These are phyloP conservation scores for Dioscorea zingiberensis DNA, from an alignment of 106 monocot species.

Conservation along the genomic window DNA sequence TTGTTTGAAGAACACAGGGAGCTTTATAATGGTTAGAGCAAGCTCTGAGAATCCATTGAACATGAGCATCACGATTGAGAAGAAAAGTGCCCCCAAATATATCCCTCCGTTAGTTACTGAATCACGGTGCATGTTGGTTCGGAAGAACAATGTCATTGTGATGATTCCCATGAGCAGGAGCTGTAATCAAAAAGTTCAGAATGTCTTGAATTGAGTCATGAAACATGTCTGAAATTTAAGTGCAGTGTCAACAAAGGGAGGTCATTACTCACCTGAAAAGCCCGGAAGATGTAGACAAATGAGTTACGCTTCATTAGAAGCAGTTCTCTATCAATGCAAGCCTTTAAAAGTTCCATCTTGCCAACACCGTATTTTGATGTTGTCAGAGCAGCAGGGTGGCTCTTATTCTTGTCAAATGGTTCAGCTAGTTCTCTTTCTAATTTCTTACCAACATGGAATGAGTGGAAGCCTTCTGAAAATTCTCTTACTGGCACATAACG, in stretches of 20 bases:
- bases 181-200: constrained; percentile 18
- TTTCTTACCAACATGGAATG: neutral
- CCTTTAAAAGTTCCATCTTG: constrained; percentile 3
- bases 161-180: constrained; percentile 27
- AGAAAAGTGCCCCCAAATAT: constrained; percentile 46
- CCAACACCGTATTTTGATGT: neutral
- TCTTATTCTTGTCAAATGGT: neutral
- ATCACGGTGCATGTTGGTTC: constrained; percentile 43
- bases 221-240: too few relatives aligned
- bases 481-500: neutral
- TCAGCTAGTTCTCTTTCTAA: neutral
- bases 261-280: neutral
- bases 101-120: constrained; percentile 20
- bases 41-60: constrained; percentile 49
- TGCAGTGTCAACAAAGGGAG: too few relatives aligned
- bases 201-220: too few relatives aligned
- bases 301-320: constrained; percentile 6
- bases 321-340: neutral
- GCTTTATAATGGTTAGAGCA: constrained; percentile 30
- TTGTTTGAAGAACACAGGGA: constrained; percentile 67
- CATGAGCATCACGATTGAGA: constrained; percentile 28
- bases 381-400: neutral
- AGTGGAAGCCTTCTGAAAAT: neutral
- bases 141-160: constrained; percentile 44
- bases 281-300: constrained; percentile 5